Evolutionary conservation across 306 rosid genomes (phyloP), one percentile per base, ranked within the genome.

Genomic region (Prinsepia uniflora): DNA sequence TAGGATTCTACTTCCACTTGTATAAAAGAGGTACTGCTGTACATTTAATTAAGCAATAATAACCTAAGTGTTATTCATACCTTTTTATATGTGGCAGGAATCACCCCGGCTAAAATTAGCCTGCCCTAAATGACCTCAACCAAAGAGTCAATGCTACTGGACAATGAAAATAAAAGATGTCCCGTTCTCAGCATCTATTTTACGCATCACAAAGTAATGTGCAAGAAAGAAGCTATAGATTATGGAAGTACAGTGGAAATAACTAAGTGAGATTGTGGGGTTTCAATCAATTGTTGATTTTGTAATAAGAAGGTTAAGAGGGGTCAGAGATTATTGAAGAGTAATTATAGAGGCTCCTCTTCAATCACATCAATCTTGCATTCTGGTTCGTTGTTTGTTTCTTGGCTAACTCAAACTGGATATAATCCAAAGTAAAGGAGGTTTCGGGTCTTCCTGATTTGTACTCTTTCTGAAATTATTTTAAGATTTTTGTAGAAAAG

Each of bases 391-490:
- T 48, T 48, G 53, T 11, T 48, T 48, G 12, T 10, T 47, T 47
- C 14, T 48, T 48, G 53, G 12, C 53, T 48, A 48, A 48, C 17
- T 48, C n/a, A 2, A 48, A 48, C 15, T 48, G 1, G 36, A 30
- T 30, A 1, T 30, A 30, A 30, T 30, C 36, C 2, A 30, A 30
- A 30, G 4, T 30, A 30, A 30, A 30, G 36, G 36, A 30, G 36
- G 36, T 30, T 30, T 15, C 20, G 36, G 61, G 36, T 56, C 36
- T 22, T 50, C 68, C 36, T 24, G 78, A 45, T 41, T 39, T 73
- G 46, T 40, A 24, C 44, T 52, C 60, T 61, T 61, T 17, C 50
- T 5, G 10, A 42, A 65, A n/a, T 68, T 46, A 59, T 49, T 39
- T 30, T 47, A 50, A 22, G 57, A 62, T 4, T 52, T 50, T 68